Base-by-base conservation (phyloP, 2,329 filamentous ascomycete genomes). In the Trichophyton simii region DNA sequence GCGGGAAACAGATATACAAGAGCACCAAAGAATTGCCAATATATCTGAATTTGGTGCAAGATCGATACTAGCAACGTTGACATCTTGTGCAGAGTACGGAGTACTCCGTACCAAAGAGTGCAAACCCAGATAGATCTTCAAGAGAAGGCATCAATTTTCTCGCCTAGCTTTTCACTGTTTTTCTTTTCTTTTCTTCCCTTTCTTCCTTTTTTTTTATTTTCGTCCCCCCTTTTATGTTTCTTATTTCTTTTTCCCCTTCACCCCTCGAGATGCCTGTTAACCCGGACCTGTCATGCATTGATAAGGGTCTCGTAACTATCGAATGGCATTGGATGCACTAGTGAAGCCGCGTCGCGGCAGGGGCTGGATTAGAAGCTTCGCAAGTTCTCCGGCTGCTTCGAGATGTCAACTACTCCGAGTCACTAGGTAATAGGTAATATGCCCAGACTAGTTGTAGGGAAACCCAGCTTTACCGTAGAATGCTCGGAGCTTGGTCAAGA, bases 321-420 rank as follows among this genome's bases (percentile, higher is more conserved):
- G 25, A 55, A 55, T 31, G 28, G 28, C 28, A 55, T 31, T 55
- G 8, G 15, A 36, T 15, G 52, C 52, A 28, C 52, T 55, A 55
- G 31, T 36, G 52, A 55, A 55, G 52, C 52, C 52, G 52, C 52
- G n/a, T 31, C 36, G 31, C 31, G 52, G 52, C 25, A 36, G n/a
- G 20, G 52, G 52, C 52, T 55, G 31, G 52, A 55, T 52, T 25
- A 52, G 52, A 55, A 55, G 52, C 52, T 55, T 55, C 31, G 52
- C 52, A 55, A 28, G 3, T 22, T 55, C 28, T 55, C 52, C 15
- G 31, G 13, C n/a, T n/a, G 52, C 31, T 55, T 55, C 28, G n/a
- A 38, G 34, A 36, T 20, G n/a, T 55, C 34, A 18, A 38, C 15
- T 31, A 31, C 28, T 31, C 28, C 28, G 28, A 31, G 6, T 31